Evolutionary conservation across 2,329 filamentous ascomycete species (phyloP).

Genomic region (Pestalotiopsis sp.): DNA sequence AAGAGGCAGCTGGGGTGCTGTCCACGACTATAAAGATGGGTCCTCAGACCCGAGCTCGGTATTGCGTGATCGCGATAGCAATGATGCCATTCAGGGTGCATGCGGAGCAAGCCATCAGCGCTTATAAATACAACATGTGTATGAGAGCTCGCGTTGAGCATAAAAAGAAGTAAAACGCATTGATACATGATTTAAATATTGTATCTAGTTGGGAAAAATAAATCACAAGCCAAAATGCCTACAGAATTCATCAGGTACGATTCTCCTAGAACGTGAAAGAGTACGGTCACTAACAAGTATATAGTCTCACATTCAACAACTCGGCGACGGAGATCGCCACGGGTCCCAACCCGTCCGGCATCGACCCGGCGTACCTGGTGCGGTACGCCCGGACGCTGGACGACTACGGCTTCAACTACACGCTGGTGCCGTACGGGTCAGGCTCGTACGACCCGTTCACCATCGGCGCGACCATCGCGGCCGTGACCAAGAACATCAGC

Average conservation of each 20-base stretch:
- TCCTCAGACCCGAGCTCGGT: constrained; percentile 4
- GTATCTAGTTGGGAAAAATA: no score
- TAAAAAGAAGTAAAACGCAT: background rate
- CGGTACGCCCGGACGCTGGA: constrained; percentile 60
- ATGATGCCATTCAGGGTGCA: constrained; percentile 5
- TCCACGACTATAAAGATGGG: constrained; percentile 6
- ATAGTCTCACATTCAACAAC: constrained; percentile 11
- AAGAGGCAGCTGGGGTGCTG: background rate
- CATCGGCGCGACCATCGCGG: constrained; percentile 57
- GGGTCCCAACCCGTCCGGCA: constrained; percentile 16
- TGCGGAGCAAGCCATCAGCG: background rate
- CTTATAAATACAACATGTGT: constrained; percentile 9
- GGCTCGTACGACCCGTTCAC: constrained; percentile 59
- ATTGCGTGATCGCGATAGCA: constrained; percentile 9
- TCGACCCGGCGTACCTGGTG: constrained; percentile 57
- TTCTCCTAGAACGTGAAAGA: no score
- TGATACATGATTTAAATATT: background rate
- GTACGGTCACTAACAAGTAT: background rate
- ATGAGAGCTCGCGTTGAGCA: background rate
- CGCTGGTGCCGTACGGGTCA: constrained; percentile 60
- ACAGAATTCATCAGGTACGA: constrained; percentile 7
- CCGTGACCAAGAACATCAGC: constrained; percentile 60
- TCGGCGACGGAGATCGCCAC: constrained; percentile 8
- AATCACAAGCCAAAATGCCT: constrained; percentile 9
- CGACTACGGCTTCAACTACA: constrained; percentile 64